A percentile compares a stretch with the other conserved stretches of the same genome.
Evolutionary conservation across 2,329 filamentous ascomycete genomes (phyloP).

Genomic region (Fusarium verrucosum): DNA sequence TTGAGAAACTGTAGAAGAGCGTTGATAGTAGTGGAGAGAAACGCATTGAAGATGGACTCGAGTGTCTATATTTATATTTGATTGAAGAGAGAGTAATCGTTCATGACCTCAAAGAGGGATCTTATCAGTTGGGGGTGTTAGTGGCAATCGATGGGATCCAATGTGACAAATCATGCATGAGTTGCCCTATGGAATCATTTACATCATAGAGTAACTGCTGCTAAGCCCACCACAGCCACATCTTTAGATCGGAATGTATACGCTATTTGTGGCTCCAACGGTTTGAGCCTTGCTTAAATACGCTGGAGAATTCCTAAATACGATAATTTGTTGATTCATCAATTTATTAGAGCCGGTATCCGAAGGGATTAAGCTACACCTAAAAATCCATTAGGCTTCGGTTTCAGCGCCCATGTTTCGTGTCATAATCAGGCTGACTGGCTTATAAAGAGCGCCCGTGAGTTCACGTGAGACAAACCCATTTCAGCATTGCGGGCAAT

Average conservation of each 20-base stretch:
- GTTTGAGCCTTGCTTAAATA: not conserved
- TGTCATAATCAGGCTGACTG: not conserved
- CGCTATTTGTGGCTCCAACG: not conserved
- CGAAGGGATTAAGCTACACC: too few relatives aligned
- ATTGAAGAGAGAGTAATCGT: not conserved
- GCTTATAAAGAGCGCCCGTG: not conserved
- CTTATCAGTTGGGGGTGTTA: slow-evolving; percentile 9
- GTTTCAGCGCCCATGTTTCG: not conserved
- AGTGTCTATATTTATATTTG: slow-evolving; percentile 24
- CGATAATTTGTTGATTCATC: not conserved
- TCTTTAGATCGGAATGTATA: slow-evolving; percentile 1
- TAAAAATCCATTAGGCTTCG: not conserved
- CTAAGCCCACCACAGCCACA: slow-evolving; percentile 31
- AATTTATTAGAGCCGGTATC: too few relatives aligned
- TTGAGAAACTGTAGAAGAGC: slow-evolving; percentile 59
- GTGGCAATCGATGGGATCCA: slow-evolving; percentile 17
- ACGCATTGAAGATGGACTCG: slow-evolving; percentile 53
- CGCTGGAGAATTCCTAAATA: slow-evolving; percentile 10
- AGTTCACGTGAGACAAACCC: not conserved
- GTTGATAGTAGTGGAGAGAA: slow-evolving; percentile 59
- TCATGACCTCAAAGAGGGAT: slow-evolving; percentile 1
- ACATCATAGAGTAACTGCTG: slow-evolving; percentile 41
- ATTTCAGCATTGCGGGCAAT: not conserved
- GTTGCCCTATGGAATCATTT: slow-evolving; percentile 40
- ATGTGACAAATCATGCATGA: slow-evolving; percentile 41